Evolutionary conservation across 257 asterid genomes (phyloP), one percentile per base, ranked within the genome.

Genomic region (Rubia yunnanensis): DNA sequence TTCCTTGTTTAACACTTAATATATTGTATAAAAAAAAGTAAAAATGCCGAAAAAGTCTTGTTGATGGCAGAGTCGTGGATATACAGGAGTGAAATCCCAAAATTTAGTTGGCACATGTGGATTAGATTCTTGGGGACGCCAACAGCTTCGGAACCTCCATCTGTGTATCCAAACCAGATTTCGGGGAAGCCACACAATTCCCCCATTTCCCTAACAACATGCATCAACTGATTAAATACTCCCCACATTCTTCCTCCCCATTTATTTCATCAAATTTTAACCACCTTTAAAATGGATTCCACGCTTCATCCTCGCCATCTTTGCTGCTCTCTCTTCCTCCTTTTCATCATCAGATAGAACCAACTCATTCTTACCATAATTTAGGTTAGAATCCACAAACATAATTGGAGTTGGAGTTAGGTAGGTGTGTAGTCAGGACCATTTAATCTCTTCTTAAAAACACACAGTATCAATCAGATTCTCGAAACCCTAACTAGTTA

Each of bases 381-480:
- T 44, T 44, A 44, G 52, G 52, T 39, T 39, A 11, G 48, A 39
- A 11, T 39, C 48, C 48, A 11, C 17, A 39, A 39, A 39, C 48
- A 39, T 11, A 39, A 39, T 39, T 39, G 15, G 48, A 32, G 3
- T 2, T 32, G 3, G 3, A 44, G 22, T 20, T 44, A 15, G 22
- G 20, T 44, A 15, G 50, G 50, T 44, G n/a, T 44, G 3, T 14
- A 44, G 20, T 41, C 18, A 41, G 49, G 44, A 38, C 44, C 44
- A 10, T 10, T 38, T 38, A 38, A 38, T 38, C 44, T 38, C 10
- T 13, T 15, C 14, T 0, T 44, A 22, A 50, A 50, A 7, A 63
- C 53, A 72, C 83, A 80, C 87, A 78, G 83, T 84, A 81, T 84
- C 88, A 80, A 84, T 82, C 83, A 48, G 68, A 60, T 44, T 60